Evolutionary conservation across 495 filamentous ascomycete genomes (phyloP).

Genomic region (Penicillium canescens): DNA sequence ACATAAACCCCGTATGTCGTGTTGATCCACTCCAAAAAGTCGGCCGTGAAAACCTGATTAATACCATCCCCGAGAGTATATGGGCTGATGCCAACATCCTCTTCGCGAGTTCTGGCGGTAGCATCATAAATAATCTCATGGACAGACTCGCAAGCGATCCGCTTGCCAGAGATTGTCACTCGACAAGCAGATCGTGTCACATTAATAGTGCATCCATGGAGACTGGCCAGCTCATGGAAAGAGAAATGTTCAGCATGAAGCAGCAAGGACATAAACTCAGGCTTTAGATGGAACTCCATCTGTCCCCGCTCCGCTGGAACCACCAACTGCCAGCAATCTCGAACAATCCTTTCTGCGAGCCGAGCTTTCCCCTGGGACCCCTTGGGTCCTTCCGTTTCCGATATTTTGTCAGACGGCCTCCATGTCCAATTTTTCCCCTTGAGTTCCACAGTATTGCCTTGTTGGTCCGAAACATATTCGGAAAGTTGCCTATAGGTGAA

Average conservation of each 20-base stretch:
- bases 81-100: conserved; percentile 24
- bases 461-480: conserved; percentile 23
- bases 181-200: conserved; percentile 32
- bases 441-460: background rate
- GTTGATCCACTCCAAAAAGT: conserved; percentile 38
- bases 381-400: conserved; percentile 12
- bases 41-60: conserved; percentile 13
- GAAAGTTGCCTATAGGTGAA: conserved; percentile 38
- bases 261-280: conserved; percentile 27
- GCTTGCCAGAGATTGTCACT: conserved; percentile 42
- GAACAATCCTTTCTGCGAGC: conserved; percentile 40
- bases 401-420: conserved; percentile 22
- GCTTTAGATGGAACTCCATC: conserved; percentile 38
- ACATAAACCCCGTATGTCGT: conserved; percentile 31
- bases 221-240: conserved; percentile 42
- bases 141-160: conserved; percentile 37
- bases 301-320: conserved; percentile 40
- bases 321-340: conserved; percentile 45
- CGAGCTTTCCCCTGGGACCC: conserved; percentile 31
- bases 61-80: conserved; percentile 2
- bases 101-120: conserved; percentile 33
- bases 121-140: conserved; percentile 42
- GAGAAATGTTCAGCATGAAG: conserved; percentile 36
- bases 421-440: conserved; percentile 11
- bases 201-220: conserved; percentile 45